Evolutionary conservation across 306 rosid species (phyloP).

Genomic region (Fragaria iinumae): DNA sequence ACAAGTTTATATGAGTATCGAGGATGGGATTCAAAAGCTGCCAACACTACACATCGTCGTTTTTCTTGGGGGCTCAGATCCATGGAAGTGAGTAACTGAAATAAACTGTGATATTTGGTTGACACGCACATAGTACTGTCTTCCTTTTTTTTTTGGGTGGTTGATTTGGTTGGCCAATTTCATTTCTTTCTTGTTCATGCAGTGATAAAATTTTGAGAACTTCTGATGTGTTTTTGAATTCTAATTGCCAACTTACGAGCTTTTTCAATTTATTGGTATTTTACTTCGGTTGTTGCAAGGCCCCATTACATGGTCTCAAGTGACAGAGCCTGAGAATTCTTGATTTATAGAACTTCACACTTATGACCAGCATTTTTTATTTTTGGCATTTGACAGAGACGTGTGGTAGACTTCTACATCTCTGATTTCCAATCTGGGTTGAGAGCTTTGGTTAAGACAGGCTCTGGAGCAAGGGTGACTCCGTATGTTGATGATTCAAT

Average conservation of each 20-base stretch:
- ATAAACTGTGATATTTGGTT: neutral
- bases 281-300: neutral
- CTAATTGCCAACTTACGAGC: neutral
- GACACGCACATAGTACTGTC: neutral
- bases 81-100: slow-evolving; percentile 60
- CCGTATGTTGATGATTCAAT: slow-evolving; percentile 83
- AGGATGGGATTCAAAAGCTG: slow-evolving; percentile 96
- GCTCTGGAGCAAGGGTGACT: slow-evolving; percentile 87
- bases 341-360: slow-evolving; percentile 18
- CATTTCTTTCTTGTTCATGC: neutral
- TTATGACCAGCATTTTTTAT: slow-evolving; percentile 23
- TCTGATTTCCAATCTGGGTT: slow-evolving; percentile 98
- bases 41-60: slow-evolving; percentile 80
- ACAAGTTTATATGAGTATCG: slow-evolving; percentile 87
- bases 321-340: neutral
- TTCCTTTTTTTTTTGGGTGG: neutral
- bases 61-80: slow-evolving; percentile 96
- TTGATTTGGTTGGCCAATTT: neutral
- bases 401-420: slow-evolving; percentile 94
- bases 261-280: neutral
- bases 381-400: slow-evolving; percentile 65
- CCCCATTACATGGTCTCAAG: neutral
- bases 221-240: neutral
- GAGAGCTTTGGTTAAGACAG: slow-evolving; percentile 96
- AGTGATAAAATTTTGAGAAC: neutral